phyloP scores from a whole-genome alignment of 2,329 filamentous ascomycete genomes.

The Calonectria leucothoes region DNA sequence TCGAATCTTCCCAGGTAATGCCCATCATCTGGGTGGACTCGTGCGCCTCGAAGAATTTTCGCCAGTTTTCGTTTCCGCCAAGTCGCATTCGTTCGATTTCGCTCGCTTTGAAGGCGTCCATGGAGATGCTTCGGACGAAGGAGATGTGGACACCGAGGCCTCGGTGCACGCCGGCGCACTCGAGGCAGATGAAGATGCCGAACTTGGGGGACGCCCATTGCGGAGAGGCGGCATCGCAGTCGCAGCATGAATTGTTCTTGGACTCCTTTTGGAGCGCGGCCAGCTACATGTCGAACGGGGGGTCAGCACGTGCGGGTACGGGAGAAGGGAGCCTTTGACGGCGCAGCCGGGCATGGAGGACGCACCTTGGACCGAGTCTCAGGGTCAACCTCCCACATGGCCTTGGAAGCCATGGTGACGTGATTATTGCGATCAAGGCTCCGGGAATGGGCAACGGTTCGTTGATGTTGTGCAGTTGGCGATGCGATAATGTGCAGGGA shows the following conservation, averaged over 20 bases:
- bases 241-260: conserved; percentile 90
- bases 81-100: conserved; percentile 95
- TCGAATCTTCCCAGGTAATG: conserved; percentile 84
- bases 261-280: conserved; percentile 90
- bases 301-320: conserved; percentile 27
- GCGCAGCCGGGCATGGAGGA: conserved; percentile 19
- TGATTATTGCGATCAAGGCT: conserved; percentile 17
- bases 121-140: conserved; percentile 96
- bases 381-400: conserved; percentile 98
- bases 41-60: conserved; percentile 84
- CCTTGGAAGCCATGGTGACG: conserved; percentile 72
- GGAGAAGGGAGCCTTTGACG: conserved; percentile 16
- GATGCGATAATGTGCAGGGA: conserved; percentile 33
- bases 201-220: conserved; percentile 99
- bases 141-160: conserved; percentile 97
- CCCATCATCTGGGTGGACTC: conserved; percentile 74
- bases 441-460: conserved; percentile 4
- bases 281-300: conserved; percentile 66
- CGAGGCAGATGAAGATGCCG: conserved; percentile 97
- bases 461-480: conserved; percentile 25
- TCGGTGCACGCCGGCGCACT: conserved; percentile 93
- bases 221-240: conserved; percentile 94
- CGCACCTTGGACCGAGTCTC: conserved; percentile 94
- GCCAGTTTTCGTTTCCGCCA: conserved; percentile 91
- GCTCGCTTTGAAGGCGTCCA: conserved; percentile 96